phyloP scores from a whole-genome alignment of 2,329 filamentous ascomycete species.

The Penicillium corylophilum region DNA sequence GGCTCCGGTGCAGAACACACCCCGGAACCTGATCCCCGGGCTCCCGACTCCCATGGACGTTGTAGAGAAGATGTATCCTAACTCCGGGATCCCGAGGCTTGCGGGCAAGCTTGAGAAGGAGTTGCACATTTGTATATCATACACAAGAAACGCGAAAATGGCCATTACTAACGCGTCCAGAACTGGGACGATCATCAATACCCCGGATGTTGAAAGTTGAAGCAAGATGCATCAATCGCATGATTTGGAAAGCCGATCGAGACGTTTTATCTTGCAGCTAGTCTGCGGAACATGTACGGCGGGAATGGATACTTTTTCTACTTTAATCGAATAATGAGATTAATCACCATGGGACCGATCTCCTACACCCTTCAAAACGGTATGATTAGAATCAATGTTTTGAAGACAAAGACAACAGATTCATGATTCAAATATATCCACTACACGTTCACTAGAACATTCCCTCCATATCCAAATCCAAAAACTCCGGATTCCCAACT shows the following conservation, averaged over 20 bases:
- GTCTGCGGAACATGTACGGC: background rate
- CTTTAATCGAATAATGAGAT: background rate
- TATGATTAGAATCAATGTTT: too few relatives aligned
- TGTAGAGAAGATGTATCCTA: slow-evolving; percentile 16
- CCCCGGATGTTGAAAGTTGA: background rate
- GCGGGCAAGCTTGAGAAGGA: slow-evolving; percentile 8
- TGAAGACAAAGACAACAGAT: too few relatives aligned
- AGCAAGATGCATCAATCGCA: background rate
- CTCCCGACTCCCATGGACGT: slow-evolving; percentile 6
- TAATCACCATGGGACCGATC: background rate
- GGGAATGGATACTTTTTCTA: background rate
- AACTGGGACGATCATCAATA: background rate
- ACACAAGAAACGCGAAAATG: background rate
- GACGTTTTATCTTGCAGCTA: background rate
- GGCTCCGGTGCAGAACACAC: slow-evolving; percentile 4
- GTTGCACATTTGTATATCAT: slow-evolving; percentile 12
- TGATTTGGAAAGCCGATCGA: background rate
- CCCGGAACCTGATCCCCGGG: slow-evolving; percentile 9
- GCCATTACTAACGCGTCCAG: background rate
- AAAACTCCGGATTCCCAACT: slow-evolving; percentile 45
- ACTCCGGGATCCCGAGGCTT: slow-evolving; percentile 15
- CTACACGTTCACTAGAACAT: slow-evolving; percentile 36
- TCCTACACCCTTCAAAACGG: too few relatives aligned
- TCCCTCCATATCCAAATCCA: slow-evolving; percentile 47
- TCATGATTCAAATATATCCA: background rate